These are phyloP conservation scores for Eimeria praecox DNA, from an alignment of 169 alveolate genomes.

Conservation along the genomic window DNA sequence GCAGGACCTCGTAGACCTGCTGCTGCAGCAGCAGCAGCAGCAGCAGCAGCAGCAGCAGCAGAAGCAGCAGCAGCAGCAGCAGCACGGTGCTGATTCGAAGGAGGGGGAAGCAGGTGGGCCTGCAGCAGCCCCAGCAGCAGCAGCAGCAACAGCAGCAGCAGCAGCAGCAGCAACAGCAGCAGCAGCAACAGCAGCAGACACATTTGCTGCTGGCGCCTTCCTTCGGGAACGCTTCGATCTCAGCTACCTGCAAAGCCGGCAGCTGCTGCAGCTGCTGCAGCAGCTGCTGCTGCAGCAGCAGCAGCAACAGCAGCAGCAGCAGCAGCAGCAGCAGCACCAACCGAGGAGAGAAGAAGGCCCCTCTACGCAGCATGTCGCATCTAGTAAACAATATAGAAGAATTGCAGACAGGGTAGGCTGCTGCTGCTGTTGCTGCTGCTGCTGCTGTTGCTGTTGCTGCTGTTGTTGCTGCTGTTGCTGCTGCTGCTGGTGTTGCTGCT, in stretches of 20 bases:
- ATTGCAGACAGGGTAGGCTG: neutral
- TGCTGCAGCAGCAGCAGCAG: slow-evolving; percentile 17
- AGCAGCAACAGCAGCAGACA: neutral
- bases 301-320: neutral
- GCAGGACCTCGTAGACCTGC: neutral
- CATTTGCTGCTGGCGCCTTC: neutral
- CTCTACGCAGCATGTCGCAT: neutral
- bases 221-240: neutral
- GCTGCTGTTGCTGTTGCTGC: slow-evolving; percentile 18
- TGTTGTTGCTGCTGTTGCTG: neutral
- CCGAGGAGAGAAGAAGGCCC: no score
- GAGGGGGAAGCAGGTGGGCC: neutral
- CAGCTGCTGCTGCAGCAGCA: neutral
- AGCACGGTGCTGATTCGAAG: neutral
- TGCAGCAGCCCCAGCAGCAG: neutral
- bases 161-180: neutral
- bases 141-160: neutral
- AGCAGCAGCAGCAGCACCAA: neutral
- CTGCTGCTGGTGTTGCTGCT: neutral
- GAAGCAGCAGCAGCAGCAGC: slow-evolving; percentile 5
- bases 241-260: neutral
- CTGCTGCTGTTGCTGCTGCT: neutral
- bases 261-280: slow-evolving; percentile 34
- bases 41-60: slow-evolving; percentile 26
- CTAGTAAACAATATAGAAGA: neutral